Conservation (phyloP, 2,329 filamentous ascomycete species). For the Talaromyces sp. region DNA sequence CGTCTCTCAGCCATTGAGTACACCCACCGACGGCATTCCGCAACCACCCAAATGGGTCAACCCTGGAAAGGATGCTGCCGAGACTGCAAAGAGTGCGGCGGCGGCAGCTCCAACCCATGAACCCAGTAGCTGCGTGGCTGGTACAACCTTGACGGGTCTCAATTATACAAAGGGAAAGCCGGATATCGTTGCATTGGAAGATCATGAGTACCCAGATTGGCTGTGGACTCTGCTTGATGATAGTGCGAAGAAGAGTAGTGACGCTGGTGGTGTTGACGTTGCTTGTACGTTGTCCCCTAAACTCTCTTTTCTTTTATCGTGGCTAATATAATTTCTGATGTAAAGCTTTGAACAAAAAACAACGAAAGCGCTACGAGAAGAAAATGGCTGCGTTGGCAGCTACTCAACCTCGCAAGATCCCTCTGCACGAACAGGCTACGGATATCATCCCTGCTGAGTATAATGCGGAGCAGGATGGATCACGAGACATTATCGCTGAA, state of each 20-base stretch:
- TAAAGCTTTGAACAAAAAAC: constrained; percentile 47
- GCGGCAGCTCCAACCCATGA: constrained; percentile 29
- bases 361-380: constrained; percentile 46
- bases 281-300: constrained; percentile 31
- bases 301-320: background rate
- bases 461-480: constrained; percentile 26
- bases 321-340: constrained; percentile 19
- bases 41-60: constrained; percentile 16
- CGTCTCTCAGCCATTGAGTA: constrained; percentile 41
- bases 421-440: constrained; percentile 43
- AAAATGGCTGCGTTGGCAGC: constrained; percentile 43
- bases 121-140: constrained; percentile 39
- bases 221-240: constrained; percentile 44
- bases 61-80: constrained; percentile 24
- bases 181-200: constrained; percentile 43
- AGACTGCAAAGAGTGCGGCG: constrained; percentile 27
- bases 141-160: constrained; percentile 40
- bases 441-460: constrained; percentile 42
- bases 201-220: constrained; percentile 49
- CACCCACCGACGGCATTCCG: constrained; percentile 29
- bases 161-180: constrained; percentile 49
- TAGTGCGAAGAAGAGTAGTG: constrained; percentile 31
- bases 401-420: constrained; percentile 39
- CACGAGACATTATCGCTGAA: constrained; percentile 28
- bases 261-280: constrained; percentile 37